phyloP scores from a whole-genome alignment of 805 yeast species.

The Kodamaea leandrae region DNA sequence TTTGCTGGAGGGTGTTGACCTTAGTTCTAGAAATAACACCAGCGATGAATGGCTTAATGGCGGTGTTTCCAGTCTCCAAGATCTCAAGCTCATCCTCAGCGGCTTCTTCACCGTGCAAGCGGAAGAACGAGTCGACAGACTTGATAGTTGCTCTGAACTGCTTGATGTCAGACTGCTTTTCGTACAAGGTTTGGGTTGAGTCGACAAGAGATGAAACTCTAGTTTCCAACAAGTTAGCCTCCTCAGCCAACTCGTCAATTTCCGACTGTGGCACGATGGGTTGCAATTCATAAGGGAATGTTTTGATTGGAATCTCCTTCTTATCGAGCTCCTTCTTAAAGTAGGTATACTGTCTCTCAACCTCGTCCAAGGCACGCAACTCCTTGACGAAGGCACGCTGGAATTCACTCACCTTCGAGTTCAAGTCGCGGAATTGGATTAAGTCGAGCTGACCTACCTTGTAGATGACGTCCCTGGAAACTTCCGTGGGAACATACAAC shows the following conservation, averaged over 20 bases:
- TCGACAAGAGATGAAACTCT: constrained; percentile 69
- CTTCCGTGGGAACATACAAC: constrained; percentile 86
- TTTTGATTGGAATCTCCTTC: constrained; percentile 41
- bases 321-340: constrained; percentile 48
- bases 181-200: constrained; percentile 62
- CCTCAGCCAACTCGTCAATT: constrained; percentile 67
- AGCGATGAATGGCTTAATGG: constrained; percentile 50
- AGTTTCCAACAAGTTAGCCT: constrained; percentile 66
- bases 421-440: constrained; percentile 83
- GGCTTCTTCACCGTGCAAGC: constrained; percentile 12
- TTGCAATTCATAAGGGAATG: constrained; percentile 33
- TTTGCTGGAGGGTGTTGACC: constrained; percentile 69
- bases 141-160: constrained; percentile 60
- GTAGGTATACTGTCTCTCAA: constrained; percentile 69
- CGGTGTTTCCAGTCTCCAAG: constrained; percentile 32
- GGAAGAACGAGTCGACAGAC: constrained; percentile 37
- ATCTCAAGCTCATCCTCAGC: constrained; percentile 33
- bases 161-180: constrained; percentile 59
- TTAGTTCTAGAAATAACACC: constrained; percentile 80
- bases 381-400: constrained; percentile 91
- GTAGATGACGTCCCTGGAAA: constrained; percentile 81
- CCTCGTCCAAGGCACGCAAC: constrained; percentile 75
- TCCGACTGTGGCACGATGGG: constrained; percentile 47
- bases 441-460: constrained; percentile 83
- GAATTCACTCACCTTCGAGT: constrained; percentile 74